Percentiles rank a stretch among this genome's conserved stretches.
phyloP scores from a whole-genome alignment of 176 grass and related monocot species.

The Dactylis glomerata region DNA sequence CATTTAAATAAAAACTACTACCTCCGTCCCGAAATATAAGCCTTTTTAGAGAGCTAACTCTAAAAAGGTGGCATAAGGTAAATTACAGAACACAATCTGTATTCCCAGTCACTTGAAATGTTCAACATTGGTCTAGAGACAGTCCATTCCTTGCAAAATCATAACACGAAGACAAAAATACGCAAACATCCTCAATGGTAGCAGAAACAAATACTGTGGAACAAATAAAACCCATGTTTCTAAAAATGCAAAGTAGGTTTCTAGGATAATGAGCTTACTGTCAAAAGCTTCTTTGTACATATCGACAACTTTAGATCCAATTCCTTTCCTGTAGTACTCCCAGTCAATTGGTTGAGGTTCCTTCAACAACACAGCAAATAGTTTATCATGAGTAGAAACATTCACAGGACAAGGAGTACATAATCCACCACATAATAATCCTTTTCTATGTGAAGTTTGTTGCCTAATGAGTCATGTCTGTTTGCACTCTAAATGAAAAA shows the following conservation, averaged over 20 bases:
- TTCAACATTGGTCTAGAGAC: background rate
- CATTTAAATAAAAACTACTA: background rate
- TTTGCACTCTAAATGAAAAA: background rate
- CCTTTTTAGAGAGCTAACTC: too few relatives aligned
- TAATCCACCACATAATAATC: background rate
- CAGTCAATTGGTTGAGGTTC: constrained; percentile 79
- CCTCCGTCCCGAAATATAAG: too few relatives aligned
- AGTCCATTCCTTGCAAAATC: too few relatives aligned
- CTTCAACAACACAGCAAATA: constrained; percentile 43
- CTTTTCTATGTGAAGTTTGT: background rate
- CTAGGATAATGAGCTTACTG: constrained; percentile 36
- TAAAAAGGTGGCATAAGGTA: background rate
- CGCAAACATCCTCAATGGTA: background rate
- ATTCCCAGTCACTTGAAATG: background rate
- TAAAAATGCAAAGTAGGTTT: background rate
- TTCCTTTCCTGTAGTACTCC: constrained; percentile 78
- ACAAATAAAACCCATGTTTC: background rate
- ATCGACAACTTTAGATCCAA: constrained; percentile 61
- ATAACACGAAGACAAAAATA: too few relatives aligned
- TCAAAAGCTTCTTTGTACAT: constrained; percentile 78
- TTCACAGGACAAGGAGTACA: background rate
- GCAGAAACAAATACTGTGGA: background rate
- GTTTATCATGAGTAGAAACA: background rate
- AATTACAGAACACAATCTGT: background rate
- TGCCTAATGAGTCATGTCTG: background rate